Evolutionary conservation across 306 rosid species (phyloP).

Genomic region (Sechiopsis laciniata): DNA sequence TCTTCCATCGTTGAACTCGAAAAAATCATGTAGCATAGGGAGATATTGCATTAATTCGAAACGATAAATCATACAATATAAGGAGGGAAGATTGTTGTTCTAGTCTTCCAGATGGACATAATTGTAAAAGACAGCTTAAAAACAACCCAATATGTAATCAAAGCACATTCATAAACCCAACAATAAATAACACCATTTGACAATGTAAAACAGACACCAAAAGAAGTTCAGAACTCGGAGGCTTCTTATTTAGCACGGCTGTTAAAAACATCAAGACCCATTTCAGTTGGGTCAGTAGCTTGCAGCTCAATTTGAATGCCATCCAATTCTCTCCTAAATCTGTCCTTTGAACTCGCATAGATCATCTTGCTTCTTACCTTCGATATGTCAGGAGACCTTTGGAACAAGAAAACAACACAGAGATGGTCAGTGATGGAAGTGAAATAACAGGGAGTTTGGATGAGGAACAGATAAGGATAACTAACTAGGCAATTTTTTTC

Average conservation of each 20-base stretch:
- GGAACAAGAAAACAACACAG: not conserved
- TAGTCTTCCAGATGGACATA: slow-evolving; percentile 9
- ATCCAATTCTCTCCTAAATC: slow-evolving; percentile 17
- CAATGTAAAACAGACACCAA: slow-evolving; percentile 16
- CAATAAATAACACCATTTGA: slow-evolving; percentile 17
- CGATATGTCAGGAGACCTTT: slow-evolving; percentile 43
- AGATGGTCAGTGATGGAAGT: not conserved
- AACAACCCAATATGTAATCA: slow-evolving; percentile 20
- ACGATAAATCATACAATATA: slow-evolving; percentile 22
- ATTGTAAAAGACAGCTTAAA: slow-evolving; percentile 17
- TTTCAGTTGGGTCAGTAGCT: slow-evolving; percentile 49
- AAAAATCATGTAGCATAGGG: slow-evolving; percentile 15
- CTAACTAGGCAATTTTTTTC: no score
- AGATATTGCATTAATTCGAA: slow-evolving; percentile 20
- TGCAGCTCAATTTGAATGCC: slow-evolving; percentile 46
- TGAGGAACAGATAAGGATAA: not conserved
- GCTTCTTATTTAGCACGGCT: slow-evolving; percentile 36
- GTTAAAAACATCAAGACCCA: slow-evolving; percentile 43
- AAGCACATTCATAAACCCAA: slow-evolving; percentile 23
- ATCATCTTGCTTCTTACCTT: slow-evolving; percentile 41
- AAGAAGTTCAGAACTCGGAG: not conserved
- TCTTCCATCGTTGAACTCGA: no score
- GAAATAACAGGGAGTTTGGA: not conserved
- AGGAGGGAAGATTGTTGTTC: slow-evolving; percentile 7
- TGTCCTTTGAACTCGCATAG: slow-evolving; percentile 18